Base-by-base conservation (phyloP, 2,329 filamentous ascomycete genomes). In the Aspergillus puulaauensis region DNA sequence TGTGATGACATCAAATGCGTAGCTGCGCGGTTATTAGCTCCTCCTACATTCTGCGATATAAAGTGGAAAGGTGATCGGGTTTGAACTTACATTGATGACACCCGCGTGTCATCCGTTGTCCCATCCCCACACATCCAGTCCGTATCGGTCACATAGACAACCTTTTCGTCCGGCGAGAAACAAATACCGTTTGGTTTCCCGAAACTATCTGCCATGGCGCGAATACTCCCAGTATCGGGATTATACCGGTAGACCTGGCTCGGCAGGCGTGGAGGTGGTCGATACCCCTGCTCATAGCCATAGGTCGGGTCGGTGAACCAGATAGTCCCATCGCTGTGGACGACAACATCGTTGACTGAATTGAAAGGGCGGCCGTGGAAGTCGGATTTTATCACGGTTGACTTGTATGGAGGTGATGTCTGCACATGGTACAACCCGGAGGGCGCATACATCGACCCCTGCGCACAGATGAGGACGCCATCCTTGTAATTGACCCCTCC, bases 401-500 rank as follows among this genome's bases (percentile, higher is more conserved):
- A 60, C 23, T 63, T 61, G 33, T 68, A 65, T 1, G 68, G 69
- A 2, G 61, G 40, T 8, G 41, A 41, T 6, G 31, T 43, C 3
- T 58, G 61, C 58, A 70, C 66, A 3, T 48, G 35, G 39, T 62
- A 63, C 9, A 68, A 9, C 0, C 63, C 64, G 6, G 59, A 57
- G 0, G 60, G 60, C 3, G 52, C 11, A 11, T 41, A 47, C 23
- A 59, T 44, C 1, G 59, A 59, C 8, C 79, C 78, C 50, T 80
- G 78, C 0, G 74, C 71, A 58, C 77, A 80, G 52, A 79, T 75
- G 6, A 80, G 64, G 4, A 80, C 54, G 9, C 73, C 68, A 8
- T 72, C 69, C 1, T 70, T 62, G 66, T 79, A 79, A 56, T 82
- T 82, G 39, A 81, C 74, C 6, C 78, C 80, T 19, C 80, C 80